These are phyloP conservation scores for Grosmannia serpens DNA, from an alignment of 2,329 filamentous ascomycete genomes.

Conservation along the genomic window DNA sequence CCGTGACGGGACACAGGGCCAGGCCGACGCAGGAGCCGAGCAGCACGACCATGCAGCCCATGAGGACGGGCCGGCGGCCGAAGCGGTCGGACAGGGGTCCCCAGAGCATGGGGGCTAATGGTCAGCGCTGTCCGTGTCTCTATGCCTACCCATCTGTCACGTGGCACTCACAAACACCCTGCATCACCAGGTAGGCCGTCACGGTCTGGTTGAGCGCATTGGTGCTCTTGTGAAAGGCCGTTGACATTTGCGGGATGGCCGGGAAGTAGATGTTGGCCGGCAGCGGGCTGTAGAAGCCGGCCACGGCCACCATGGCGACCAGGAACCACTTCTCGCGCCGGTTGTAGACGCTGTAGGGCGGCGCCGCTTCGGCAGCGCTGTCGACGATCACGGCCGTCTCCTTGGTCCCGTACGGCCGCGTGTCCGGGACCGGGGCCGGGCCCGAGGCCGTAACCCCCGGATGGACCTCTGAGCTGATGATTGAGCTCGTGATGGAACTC, in stretches of 20 bases:
- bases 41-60: conserved; percentile 19
- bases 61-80: conserved; percentile 19
- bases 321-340: conserved; percentile 17
- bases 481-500: not conserved
- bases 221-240: conserved; percentile 18
- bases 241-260: conserved; percentile 18
- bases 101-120: conserved; percentile 21
- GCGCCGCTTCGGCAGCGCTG: not conserved
- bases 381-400: not conserved
- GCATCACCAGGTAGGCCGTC: conserved; percentile 21
- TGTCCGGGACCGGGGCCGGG: not conserved
- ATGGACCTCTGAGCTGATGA: not conserved
- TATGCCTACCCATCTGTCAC: not conserved
- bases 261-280: conserved; percentile 25
- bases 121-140: not conserved
- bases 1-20: conserved; percentile 18
- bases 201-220: conserved; percentile 22
- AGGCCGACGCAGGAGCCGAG: conserved; percentile 21
- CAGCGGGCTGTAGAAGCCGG: conserved; percentile 18
- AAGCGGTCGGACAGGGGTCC: conserved; percentile 22
- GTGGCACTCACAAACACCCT: conserved; percentile 14
- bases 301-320: conserved; percentile 16
- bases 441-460: not conserved
- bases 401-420: not conserved
- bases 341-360: conserved; percentile 16